Conservation (phyloP, 2,329 filamentous ascomycete species). For the Talaromyces piceae region DNA sequence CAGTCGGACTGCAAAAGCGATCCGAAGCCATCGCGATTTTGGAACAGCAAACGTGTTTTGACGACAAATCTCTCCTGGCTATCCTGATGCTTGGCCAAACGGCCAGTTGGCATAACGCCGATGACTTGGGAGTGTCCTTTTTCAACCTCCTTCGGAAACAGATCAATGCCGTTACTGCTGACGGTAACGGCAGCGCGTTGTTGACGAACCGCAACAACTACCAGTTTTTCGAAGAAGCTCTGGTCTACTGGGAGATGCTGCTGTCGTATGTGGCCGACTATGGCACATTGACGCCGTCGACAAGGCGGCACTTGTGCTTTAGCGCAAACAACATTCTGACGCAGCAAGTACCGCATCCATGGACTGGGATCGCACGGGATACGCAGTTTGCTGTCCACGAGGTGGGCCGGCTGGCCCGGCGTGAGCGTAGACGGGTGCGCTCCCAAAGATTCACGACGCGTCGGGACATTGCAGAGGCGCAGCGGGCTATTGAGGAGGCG, state of each 20-base stretch:
- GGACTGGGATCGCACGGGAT: slow-evolving; percentile 33
- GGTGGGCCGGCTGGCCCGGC: slow-evolving; percentile 36
- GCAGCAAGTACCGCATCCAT: slow-evolving; percentile 32
- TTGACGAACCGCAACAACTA: slow-evolving; percentile 33
- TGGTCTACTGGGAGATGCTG: slow-evolving; percentile 55
- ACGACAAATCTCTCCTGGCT: slow-evolving; percentile 51
- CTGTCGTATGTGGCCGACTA: slow-evolving; percentile 46
- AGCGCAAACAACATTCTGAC: slow-evolving; percentile 22
- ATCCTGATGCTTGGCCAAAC: slow-evolving; percentile 53
- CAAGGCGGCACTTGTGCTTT: slow-evolving; percentile 14
- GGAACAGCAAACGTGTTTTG: slow-evolving; percentile 39
- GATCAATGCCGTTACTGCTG: slow-evolving; percentile 35
- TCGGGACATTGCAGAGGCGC: slow-evolving; percentile 25
- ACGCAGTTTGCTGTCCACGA: slow-evolving; percentile 36
- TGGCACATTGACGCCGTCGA: slow-evolving; percentile 25
- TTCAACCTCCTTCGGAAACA: slow-evolving; percentile 38
- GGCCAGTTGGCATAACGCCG: slow-evolving; percentile 53
- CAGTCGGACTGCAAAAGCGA: slow-evolving; percentile 45
- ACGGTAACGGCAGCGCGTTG: slow-evolving; percentile 12
- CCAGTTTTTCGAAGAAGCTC: slow-evolving; percentile 49
- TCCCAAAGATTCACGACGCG: slow-evolving; percentile 30
- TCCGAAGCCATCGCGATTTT: slow-evolving; percentile 47
- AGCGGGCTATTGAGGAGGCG: slow-evolving; percentile 30
- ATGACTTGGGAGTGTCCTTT: slow-evolving; percentile 48
- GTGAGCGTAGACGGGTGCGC: slow-evolving; percentile 29